Base-by-base conservation (phyloP, 176 grass and related monocot genomes). In the Tillandsia leiboldiana region DNA sequence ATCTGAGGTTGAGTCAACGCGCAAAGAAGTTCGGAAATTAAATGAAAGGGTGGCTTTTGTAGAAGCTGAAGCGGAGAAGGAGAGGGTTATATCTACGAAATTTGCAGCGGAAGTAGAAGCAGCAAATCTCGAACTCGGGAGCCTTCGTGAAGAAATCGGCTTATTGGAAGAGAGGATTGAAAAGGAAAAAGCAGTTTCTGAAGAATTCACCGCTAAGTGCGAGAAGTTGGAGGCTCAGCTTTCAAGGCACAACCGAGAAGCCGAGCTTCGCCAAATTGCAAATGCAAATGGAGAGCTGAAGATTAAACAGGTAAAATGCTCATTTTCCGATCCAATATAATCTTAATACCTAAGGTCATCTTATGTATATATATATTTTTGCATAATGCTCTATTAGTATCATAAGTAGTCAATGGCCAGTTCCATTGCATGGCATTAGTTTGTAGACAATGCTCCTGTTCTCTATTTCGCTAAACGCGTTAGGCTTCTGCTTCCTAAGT, bases 141-240 rank as follows among this genome's bases (percentile, higher is more conserved):
- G 78, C 70, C 79, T 94, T 72, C 71, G n/a, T 53, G 73, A 83
- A 53, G 88, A 78, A 65, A 76, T 94, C 24, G 73, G 51, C 66
- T 53, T 88, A 59, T 65, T 99, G 66, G 90, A 99, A 75, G 80
- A 72, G 26, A 82, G 80, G 75, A 76, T 94, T 76, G 78, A 84
- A 65, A 81, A 94, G 80, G 90, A 99, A 89, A 85, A 82, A 73
- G 70, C 79, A 72, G 69, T 90, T n/a, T 90, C 82, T 23, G 84
- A 85, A 86, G 90, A 88, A 22, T 90, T 85, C 2, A 77, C 88
- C 56, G 69, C 82, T 17, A 93, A 90, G 75, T 99, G 80, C 75
- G 80, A 69, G 11, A 94, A 88, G 75, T 70, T 99, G 84, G 90
- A 94, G 72, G 78, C 80, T 69, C 90, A 88, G 74, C 51, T 94